Evolutionary conservation across 2,329 filamentous ascomycete species (phyloP).

Genomic region (Hypoxylon sp.): DNA sequence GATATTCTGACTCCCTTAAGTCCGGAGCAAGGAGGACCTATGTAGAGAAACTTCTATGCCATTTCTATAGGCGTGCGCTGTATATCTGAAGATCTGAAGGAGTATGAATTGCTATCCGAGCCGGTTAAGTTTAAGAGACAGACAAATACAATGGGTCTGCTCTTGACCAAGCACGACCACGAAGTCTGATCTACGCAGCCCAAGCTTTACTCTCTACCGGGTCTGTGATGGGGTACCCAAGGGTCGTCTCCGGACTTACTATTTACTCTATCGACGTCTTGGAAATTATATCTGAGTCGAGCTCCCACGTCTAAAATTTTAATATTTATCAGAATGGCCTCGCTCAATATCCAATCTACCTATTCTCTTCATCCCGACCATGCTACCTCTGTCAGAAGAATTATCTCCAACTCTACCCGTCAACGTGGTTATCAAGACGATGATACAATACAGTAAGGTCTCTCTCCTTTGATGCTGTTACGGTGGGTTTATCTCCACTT

Average conservation of each 20-base stretch:
- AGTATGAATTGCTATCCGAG: background rate
- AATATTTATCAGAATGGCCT: slow-evolving; percentile 17
- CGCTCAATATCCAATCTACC: background rate
- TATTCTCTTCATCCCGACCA: background rate
- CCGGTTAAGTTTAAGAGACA: background rate
- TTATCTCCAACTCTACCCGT: slow-evolving; percentile 2
- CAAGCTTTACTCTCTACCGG: background rate
- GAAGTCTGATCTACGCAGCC: slow-evolving; percentile 12
- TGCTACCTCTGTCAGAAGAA: background rate
- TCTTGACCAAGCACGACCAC: slow-evolving; percentile 5
- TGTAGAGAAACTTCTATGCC: background rate
- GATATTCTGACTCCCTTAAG: slow-evolving; percentile 34
- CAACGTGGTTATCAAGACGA: background rate
- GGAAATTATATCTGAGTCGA: slow-evolving; percentile 17
- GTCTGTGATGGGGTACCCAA: slow-evolving; percentile 2
- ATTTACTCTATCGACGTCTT: slow-evolving; percentile 21
- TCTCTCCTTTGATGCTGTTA: slow-evolving; percentile 8
- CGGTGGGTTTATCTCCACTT: slow-evolving; percentile 36
- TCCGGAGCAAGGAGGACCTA: slow-evolving; percentile 17
- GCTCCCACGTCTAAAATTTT: slow-evolving; percentile 18
- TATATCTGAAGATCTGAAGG: background rate
- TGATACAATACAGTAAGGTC: slow-evolving; percentile 25
- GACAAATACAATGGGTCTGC: background rate
- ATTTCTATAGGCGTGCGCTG: background rate
- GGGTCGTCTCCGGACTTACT: slow-evolving; percentile 31